A percentile compares a stretch with the other conserved stretches of the same genome.
Evolutionary conservation across 805 yeast species (phyloP).

Genomic region (Saturnispora dispora): DNA sequence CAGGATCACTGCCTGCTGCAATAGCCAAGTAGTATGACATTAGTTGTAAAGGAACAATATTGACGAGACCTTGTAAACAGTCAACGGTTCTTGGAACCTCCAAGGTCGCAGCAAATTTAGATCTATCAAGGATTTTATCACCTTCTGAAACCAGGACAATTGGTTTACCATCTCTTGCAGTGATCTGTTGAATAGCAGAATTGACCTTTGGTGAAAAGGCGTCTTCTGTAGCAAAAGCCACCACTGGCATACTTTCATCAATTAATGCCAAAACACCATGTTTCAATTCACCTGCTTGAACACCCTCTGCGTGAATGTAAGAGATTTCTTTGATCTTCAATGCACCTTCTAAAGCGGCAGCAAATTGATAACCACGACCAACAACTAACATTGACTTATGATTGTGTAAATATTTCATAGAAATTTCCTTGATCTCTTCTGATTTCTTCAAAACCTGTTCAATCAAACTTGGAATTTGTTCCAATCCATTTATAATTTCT

Average conservation of each 20-base stretch:
- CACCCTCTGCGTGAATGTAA: conserved; percentile 98
- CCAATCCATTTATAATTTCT: conserved; percentile 81
- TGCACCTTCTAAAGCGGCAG: conserved; percentile 97
- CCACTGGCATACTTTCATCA: conserved; percentile 87
- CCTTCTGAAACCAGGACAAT: conserved; percentile 83
- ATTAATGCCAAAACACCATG: conserved; percentile 97
- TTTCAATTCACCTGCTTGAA: conserved; percentile 96
- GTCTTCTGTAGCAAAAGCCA: conserved; percentile 94
- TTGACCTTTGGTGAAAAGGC: conserved; percentile 92
- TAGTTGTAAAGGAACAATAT: conserved; percentile 89
- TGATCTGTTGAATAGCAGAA: conserved; percentile 93
- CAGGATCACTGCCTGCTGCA: conserved; percentile 91
- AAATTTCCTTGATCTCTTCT: conserved; percentile 62
- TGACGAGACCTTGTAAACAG: conserved; percentile 92
- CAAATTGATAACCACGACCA: conserved; percentile 97
- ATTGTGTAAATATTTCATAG: conserved; percentile 60
- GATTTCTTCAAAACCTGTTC: conserved; percentile 66
- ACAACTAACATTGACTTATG: conserved; percentile 83
- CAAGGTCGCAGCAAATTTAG: conserved; percentile 56
- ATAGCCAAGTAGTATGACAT: conserved; percentile 97
- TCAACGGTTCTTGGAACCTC: conserved; percentile 95
- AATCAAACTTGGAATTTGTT: conserved; percentile 78
- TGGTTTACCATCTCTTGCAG: conserved; percentile 96
- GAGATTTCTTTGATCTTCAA: conserved; percentile 96
- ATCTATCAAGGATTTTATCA: conserved; percentile 51